Evolutionary conservation across 2,329 filamentous ascomycete species (phyloP).

Genomic region (Xylariaceae sp.): DNA sequence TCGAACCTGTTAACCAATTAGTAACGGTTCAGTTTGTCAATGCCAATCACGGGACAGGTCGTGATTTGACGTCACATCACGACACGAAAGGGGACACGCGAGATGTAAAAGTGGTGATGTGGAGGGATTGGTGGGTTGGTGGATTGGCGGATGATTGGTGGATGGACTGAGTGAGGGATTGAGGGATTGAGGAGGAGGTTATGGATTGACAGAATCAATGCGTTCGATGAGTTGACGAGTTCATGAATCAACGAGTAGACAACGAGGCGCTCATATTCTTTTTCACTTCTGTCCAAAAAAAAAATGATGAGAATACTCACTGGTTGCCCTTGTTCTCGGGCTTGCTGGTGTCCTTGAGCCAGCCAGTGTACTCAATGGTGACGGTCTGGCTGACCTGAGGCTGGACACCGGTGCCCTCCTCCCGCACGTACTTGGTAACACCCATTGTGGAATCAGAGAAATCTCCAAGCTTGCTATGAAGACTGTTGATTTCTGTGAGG

Average conservation of each 20-base stretch:
- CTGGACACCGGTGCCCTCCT: constrained; percentile 55
- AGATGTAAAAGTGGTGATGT: not conserved
- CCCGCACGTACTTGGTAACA: constrained; percentile 63
- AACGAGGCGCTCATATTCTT: too few relatives aligned
- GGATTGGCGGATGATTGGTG: not conserved
- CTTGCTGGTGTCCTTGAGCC: constrained; percentile 62
- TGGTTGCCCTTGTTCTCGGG: constrained; percentile 62
- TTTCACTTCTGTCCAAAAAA: too few relatives aligned
- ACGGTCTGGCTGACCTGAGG: constrained; percentile 67
- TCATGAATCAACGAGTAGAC: too few relatives aligned
- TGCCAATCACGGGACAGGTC: not conserved
- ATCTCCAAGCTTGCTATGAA: not conserved
- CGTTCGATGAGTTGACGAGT: too few relatives aligned
- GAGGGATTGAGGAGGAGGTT: too few relatives aligned
- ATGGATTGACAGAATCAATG: too few relatives aligned
- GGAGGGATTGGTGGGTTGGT: not conserved
- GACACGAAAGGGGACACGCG: not conserved
- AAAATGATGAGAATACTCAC: constrained; percentile 46
- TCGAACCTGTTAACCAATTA: constrained; percentile 65
- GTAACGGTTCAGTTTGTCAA: not conserved
- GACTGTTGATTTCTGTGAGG: not conserved
- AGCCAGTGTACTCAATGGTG: constrained; percentile 88
- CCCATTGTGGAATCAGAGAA: constrained; percentile 51
- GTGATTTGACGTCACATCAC: constrained; percentile 13
- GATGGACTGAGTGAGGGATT: not conserved